Base-by-base conservation (phyloP, 2,329 filamentous ascomycete genomes). In the Macrophomina pseudophaseolina region DNA sequence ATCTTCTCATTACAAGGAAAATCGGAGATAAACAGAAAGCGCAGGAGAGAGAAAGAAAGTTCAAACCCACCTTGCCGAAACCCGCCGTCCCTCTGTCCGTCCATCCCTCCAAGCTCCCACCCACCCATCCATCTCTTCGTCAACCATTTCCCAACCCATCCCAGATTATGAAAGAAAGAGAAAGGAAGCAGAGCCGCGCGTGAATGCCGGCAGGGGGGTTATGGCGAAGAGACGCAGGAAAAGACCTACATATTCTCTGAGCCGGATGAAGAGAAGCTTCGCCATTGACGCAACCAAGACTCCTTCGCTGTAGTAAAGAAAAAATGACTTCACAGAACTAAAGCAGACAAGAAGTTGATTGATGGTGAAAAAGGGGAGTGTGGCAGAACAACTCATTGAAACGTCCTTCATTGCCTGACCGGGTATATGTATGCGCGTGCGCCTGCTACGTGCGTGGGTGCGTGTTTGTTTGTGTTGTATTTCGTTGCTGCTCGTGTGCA, bases 361-460 rank as follows among this genome's bases (percentile, higher is more conserved):
- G 16, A 38, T 48, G 40, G 32, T 44, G 38, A 38, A 60, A 60
- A 60, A 60, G 5, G 12, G 42, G 42, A 18, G 38, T 23, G 35
- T 18, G 42, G 42, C 28, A 62, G 18, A 62, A 62, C 16, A 62
- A 44, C 58, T 49, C 46, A 23, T 30, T 44, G 44, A 48, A 38
- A 62, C 58, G 42, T 49, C 42, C 44, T 49, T 62, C 58, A 62
- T 62, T 62, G 58, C 42, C 58, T 62, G 44, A 44, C 58, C 58
- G 42, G 42, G 58, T 62, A 49, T 62, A 32, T 23, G 30, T 62
- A n/a, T 49, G 58, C 12, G 58, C 58, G 46, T 62, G 44, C 58
- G 58, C 58, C 58, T 62, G 58, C n/a, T 62, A 30, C 38, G 58
- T 62, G 44, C 11, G 35, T 58, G 38, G 23, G 23, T 23, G 23